Evolutionary conservation across 306 rosid genomes (phyloP).

Genomic region (Potentilla sterilis): DNA sequence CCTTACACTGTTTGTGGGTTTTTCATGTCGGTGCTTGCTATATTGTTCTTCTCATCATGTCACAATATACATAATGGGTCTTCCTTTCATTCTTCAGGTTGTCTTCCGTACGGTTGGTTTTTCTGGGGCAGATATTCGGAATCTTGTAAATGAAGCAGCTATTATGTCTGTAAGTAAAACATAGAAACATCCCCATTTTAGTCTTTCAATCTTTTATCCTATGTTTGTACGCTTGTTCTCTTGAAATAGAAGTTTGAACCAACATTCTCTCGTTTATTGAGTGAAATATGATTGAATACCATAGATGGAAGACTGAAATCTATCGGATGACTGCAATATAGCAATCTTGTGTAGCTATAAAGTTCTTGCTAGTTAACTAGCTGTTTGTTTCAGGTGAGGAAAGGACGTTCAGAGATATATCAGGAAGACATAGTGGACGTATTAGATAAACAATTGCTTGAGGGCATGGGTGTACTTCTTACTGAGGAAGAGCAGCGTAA

Average conservation of each 20-base stretch:
- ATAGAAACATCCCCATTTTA: background rate
- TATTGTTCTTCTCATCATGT: background rate
- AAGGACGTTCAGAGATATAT: constrained; percentile 66
- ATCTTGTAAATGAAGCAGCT: constrained; percentile 96
- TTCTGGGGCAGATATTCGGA: constrained; percentile 94
- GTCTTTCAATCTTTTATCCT: background rate
- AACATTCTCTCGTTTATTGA: background rate
- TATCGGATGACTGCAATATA: background rate
- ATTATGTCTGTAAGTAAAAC: constrained; percentile 83
- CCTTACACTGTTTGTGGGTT: background rate
- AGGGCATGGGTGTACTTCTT: constrained; percentile 99
- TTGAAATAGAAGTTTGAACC: background rate
- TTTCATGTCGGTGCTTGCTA: background rate
- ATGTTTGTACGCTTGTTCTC: background rate
- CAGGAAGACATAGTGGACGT: constrained; percentile 86
- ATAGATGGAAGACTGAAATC: background rate
- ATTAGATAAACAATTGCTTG: constrained; percentile 92
- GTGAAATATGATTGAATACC: background rate
- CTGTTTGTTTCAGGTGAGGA: constrained; percentile 69
- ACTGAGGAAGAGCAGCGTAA: constrained; percentile 96
- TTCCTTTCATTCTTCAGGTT: constrained; percentile 50
- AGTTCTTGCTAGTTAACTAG: background rate
- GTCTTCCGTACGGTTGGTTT: constrained; percentile 96
- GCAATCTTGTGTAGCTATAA: constrained; percentile 9
- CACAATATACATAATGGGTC: background rate